Evolutionary conservation across 1,284 basidiomycete species (phyloP).

Genomic region (Abortiporus biennis): DNA sequence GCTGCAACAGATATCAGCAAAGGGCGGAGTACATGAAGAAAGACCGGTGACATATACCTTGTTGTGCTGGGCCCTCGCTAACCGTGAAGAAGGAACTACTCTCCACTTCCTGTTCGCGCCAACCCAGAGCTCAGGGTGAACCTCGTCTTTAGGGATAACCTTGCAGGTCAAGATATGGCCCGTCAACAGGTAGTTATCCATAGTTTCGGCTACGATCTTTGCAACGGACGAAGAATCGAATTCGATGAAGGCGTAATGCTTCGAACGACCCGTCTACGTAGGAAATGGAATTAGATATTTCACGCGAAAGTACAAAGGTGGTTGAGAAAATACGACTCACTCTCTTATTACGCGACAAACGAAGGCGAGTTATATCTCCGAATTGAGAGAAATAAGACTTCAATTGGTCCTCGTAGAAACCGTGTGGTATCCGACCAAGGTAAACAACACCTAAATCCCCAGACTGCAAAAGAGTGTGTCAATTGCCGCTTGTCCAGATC

Average conservation of each 20-base stretch:
- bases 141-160: constrained; percentile 78
- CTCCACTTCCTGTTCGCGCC: constrained; percentile 95
- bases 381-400: constrained; percentile 94
- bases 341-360: constrained; percentile 92
- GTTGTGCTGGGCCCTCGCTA: constrained; percentile 73
- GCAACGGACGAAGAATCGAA: constrained; percentile 89
- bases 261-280: constrained; percentile 85
- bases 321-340: constrained; percentile 31
- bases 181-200: constrained; percentile 97
- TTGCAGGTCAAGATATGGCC: constrained; percentile 91
- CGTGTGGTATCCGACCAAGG: constrained; percentile 90
- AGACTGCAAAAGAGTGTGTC: constrained; percentile 33
- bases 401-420: constrained; percentile 96
- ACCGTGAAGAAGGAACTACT: constrained; percentile 66
- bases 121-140: constrained; percentile 93
- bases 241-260: constrained; percentile 97
- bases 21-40: constrained; percentile 2
- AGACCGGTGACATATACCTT: constrained; percentile 51
- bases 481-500: background rate
- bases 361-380: constrained; percentile 83
- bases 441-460: constrained; percentile 83
- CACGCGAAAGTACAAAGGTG: background rate
- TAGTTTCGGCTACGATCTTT: constrained; percentile 94
- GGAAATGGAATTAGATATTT: no score
- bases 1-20: constrained; percentile 34